Conservation (phyloP, 768 basidiomycete species). For the Psilocybe subaeruginosa region DNA sequence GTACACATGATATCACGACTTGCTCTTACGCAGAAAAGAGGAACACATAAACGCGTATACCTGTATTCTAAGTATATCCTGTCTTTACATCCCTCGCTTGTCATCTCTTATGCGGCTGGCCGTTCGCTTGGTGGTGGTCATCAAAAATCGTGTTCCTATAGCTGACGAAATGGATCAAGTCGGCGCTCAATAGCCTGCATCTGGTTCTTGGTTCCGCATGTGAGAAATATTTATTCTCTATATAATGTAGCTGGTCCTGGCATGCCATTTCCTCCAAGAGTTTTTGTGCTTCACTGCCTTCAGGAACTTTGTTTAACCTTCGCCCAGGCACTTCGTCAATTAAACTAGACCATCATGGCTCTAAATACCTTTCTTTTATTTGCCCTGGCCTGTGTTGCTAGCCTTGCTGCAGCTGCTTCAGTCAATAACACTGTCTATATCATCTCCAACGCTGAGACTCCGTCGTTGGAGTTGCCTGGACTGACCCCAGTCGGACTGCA, state of each 20-base stretch:
- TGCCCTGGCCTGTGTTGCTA: constrained; percentile 21
- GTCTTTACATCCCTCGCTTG: background rate
- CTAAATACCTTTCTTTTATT: constrained; percentile 5
- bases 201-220: background rate
- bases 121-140: background rate
- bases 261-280: background rate
- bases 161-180: no score
- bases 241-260: background rate
- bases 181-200: constrained; percentile 4
- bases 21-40: background rate
- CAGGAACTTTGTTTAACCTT: background rate
- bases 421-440: constrained; percentile 15
- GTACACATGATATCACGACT: background rate
- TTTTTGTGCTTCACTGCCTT: background rate
- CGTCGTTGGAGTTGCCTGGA: constrained; percentile 12
- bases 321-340: background rate
- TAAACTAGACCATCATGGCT: background rate
- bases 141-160: background rate
- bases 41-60: background rate
- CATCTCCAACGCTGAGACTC: constrained; percentile 17
- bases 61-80: background rate
- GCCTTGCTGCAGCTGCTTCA: background rate
- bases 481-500: constrained; percentile 22
- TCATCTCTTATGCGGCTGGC: constrained; percentile 1
- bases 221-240: background rate